Evolutionary conservation across 164 flowering plant genomes (phyloP), one percentile per base, ranked within the genome.

Genomic region (Stephania yunnanensis): DNA sequence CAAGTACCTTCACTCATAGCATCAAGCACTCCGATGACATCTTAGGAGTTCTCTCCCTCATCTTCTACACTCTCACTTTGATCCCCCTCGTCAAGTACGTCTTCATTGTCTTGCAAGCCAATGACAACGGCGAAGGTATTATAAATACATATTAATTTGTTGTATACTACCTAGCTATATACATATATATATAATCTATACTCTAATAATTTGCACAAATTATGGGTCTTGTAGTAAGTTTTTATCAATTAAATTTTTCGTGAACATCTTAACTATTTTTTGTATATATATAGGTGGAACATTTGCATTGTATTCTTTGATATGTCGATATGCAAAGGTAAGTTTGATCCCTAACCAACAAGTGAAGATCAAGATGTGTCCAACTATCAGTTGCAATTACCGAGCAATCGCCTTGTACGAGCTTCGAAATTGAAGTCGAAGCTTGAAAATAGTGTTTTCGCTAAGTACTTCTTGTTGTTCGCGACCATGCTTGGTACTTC

Each of bases 111-210:
- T 75, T 92, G n/a, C 78, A 66, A 1, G 97, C 97, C 29, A 91
- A 83, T 46, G 97, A 92, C 74, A 87, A 92, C 29, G 97, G 97
- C 45, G 91, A 91, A 17, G 97, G 97, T 91, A 79, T 77, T 77
- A 22, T 0, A 46, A 46, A 25, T 25, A 25, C 25, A 25, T 25
- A 25, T 25, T n/a, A n/a, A n/a, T n/a, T 25, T 25, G 25, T 25
- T 25, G 0, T 36, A 36, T 36, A 4, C 42, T 31, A 31, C 36
- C 36, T 31, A 31, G 36, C 36, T 31, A 31, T 3, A 31, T 31
- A 31, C 3, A 31, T 3, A n/a, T n/a, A 25, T 25, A 25, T 36
- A 36, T 36, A 36, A 36, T 2, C 42, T 36, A 2, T 36, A 2
- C 42, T 36, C 42, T 2, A 36, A 36, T 36, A 2, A 2, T 36